Evolutionary conservation across 768 basidiomycete species (phyloP).

Genomic region (Boletus rex-veris): DNA sequence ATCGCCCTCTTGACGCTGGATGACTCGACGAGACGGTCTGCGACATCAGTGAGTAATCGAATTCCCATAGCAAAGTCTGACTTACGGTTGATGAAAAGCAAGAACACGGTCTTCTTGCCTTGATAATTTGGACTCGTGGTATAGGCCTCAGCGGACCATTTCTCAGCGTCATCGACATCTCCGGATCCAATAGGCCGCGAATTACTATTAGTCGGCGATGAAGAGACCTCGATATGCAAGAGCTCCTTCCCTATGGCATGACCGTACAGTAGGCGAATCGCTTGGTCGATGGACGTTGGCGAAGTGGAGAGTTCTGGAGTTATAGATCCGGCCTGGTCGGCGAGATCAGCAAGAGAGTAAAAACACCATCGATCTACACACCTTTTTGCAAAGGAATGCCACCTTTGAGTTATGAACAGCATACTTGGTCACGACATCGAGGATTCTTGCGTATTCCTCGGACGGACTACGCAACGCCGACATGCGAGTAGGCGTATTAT

Average conservation of each 20-base stretch:
- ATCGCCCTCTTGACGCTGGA: slow-evolving; percentile 80
- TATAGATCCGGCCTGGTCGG: slow-evolving; percentile 58
- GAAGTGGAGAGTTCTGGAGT: slow-evolving; percentile 83
- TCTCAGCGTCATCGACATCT: slow-evolving; percentile 35
- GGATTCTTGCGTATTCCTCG: slow-evolving; percentile 88
- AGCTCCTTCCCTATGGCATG: slow-evolving; percentile 78
- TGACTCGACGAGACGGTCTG: slow-evolving; percentile 93
- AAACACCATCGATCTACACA: slow-evolving; percentile 19
- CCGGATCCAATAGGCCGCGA: slow-evolving; percentile 12
- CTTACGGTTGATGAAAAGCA: slow-evolving; percentile 95
- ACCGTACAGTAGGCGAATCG: slow-evolving; percentile 81
- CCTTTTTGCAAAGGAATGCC: slow-evolving; percentile 92
- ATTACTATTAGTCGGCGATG: slow-evolving; percentile 27
- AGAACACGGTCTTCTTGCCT: slow-evolving; percentile 77
- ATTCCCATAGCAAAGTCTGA: slow-evolving; percentile 4
- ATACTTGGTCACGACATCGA: slow-evolving; percentile 91
- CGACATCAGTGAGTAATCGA: background rate
- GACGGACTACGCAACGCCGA: slow-evolving; percentile 79
- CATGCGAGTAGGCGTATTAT: slow-evolving; percentile 85
- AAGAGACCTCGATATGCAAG: slow-evolving; percentile 41
- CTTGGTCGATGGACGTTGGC: slow-evolving; percentile 57
- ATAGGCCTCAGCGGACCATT: slow-evolving; percentile 72
- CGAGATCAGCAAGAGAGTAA: slow-evolving; percentile 2
- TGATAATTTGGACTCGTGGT: slow-evolving; percentile 89
- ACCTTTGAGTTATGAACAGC: slow-evolving; percentile 90